These are phyloP conservation scores for Mortierella sp. DNA, from an alignment of 371 early-diverging fungal species.

Conservation along the genomic window DNA sequence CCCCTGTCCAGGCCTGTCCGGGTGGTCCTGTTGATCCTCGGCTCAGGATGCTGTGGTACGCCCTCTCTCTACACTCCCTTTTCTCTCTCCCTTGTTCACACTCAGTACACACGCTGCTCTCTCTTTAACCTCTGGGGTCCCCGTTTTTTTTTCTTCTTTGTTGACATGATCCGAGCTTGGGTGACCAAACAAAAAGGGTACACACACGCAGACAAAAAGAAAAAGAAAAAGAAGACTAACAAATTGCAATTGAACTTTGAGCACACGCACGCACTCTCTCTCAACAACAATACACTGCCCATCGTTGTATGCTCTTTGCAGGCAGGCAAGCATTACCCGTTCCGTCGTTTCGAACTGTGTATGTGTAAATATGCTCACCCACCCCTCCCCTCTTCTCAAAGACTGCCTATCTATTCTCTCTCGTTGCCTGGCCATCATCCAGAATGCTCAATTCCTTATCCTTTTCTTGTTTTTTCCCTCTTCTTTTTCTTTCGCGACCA, in stretches of 20 bases:
- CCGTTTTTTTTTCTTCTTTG: neutral
- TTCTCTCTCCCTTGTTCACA: neutral
- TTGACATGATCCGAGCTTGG: slow-evolving; percentile 3
- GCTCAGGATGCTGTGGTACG: slow-evolving; percentile 5
- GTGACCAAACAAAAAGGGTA: neutral
- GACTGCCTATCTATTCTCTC: neutral
- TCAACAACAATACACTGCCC: neutral
- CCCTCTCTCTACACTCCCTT: neutral
- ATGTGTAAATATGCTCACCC: neutral
- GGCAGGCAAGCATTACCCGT: neutral
- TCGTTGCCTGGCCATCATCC: neutral
- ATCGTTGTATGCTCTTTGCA: neutral
- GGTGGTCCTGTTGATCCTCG: neutral
- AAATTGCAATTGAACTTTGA: slow-evolving; percentile 14
- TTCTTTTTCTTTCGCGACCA: neutral
- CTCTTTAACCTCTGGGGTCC: neutral
- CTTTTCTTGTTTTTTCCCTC: neutral
- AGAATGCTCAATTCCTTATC: neutral
- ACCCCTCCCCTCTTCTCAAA: neutral
- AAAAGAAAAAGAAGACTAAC: neutral
- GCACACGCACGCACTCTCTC: neutral
- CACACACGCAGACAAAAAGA: neutral
- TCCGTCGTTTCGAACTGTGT: neutral
- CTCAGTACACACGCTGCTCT: neutral
- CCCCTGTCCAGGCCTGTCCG: neutral